These are phyloP conservation scores for Agrocybe chaxingu DNA, from an alignment of 768 basidiomycete species.

Conservation along the genomic window DNA sequence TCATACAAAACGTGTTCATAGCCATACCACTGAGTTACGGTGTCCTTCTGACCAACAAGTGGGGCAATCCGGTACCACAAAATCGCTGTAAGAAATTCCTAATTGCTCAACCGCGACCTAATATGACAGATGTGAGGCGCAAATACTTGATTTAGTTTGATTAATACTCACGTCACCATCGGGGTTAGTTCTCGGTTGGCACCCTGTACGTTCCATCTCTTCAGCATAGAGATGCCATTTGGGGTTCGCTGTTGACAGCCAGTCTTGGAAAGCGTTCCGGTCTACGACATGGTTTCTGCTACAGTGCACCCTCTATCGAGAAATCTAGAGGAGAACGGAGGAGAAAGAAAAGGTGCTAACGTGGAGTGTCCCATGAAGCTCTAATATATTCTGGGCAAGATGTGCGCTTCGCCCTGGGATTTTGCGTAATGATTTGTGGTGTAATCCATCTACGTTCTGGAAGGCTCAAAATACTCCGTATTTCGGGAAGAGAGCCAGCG, in stretches of 20 bases:
- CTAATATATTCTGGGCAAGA: constrained; percentile 54
- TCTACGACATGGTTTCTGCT: constrained; percentile 65
- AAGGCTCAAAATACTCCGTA: not conserved
- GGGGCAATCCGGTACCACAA: constrained; percentile 77
- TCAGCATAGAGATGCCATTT: constrained; percentile 71
- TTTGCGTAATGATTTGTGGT: constrained; percentile 68
- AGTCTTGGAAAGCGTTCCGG: constrained; percentile 69
- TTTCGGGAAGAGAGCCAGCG: not conserved
- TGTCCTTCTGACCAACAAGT: constrained; percentile 59
- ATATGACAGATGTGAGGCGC: not conserved
- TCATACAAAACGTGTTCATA: not conserved
- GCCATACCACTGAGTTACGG: constrained; percentile 55
- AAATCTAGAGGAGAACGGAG: not conserved
- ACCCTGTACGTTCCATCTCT: constrained; percentile 55
- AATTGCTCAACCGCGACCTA: constrained; percentile 75
- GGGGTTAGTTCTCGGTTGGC: constrained; percentile 77
- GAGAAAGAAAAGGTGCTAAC: constrained; percentile 31
- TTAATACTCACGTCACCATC: constrained; percentile 77
- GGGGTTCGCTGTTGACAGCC: constrained; percentile 72
- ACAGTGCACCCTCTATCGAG: constrained; percentile 69
- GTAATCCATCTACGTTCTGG: constrained; percentile 91
- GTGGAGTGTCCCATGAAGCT: constrained; percentile 87
- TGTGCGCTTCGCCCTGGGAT: constrained; percentile 27
- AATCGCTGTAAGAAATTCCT: constrained; percentile 72
- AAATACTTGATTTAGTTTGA: not conserved